A percentile compares a stretch with the other conserved stretches of the same genome.
Evolutionary conservation across 768 basidiomycete genomes (phyloP).

Genomic region (Phallus indusiatus): DNA sequence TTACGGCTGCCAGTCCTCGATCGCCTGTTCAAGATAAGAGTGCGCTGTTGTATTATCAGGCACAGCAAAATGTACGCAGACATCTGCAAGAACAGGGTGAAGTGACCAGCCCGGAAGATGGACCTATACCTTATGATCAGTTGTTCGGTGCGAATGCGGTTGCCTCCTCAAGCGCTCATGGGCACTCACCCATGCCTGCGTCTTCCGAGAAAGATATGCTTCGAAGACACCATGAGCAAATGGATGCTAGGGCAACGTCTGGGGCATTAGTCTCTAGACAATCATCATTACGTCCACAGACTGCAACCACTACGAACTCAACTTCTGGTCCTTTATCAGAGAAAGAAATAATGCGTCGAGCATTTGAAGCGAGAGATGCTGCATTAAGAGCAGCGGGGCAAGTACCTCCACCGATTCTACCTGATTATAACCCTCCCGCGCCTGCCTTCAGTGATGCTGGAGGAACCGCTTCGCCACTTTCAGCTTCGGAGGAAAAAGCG

Average conservation of each 20-base stretch:
- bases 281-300: slow-evolving; percentile 7
- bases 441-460: slow-evolving; percentile 18
- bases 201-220: slow-evolving; percentile 61
- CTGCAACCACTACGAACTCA: slow-evolving; percentile 14
- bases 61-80: slow-evolving; percentile 57
- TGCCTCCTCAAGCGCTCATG: slow-evolving; percentile 22
- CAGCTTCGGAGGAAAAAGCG: slow-evolving; percentile 77
- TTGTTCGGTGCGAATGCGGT: slow-evolving; percentile 37
- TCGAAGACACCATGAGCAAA: slow-evolving; percentile 53
- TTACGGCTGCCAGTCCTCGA: slow-evolving; percentile 12
- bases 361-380: slow-evolving; percentile 11
- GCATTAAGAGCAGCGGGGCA: slow-evolving; percentile 11
- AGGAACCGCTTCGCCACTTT: slow-evolving; percentile 32
- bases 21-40: slow-evolving; percentile 59
- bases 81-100: slow-evolving; percentile 27
- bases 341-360: slow-evolving; percentile 14
- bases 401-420: slow-evolving; percentile 18
- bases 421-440: slow-evolving; percentile 7
- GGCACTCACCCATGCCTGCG: slow-evolving; percentile 1
- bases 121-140: slow-evolving; percentile 53
- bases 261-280: not conserved
- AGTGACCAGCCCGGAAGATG: slow-evolving; percentile 17
- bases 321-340: slow-evolving; percentile 10
- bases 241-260: slow-evolving; percentile 45
- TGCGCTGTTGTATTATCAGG: slow-evolving; percentile 61